These are phyloP conservation scores for Hemisphaericaspora subhashii DNA, from an alignment of 1,139 yeast genomes.

Conservation along the genomic window DNA sequence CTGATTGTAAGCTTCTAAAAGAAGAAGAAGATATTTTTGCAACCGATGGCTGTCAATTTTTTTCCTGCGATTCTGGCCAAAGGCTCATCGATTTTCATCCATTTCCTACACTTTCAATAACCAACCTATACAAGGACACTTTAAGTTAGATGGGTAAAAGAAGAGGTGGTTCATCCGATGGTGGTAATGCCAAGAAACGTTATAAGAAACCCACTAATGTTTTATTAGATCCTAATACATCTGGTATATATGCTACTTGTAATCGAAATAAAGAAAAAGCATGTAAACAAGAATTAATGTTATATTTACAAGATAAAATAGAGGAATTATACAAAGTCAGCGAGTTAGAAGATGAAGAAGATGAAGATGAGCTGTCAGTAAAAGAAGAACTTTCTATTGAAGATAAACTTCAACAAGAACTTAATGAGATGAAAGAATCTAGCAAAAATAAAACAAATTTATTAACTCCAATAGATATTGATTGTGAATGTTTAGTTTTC, in stretches of 20 bases:
- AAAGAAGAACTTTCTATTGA: slow-evolving; percentile 58
- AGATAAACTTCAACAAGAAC: slow-evolving; percentile 70
- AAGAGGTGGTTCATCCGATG: slow-evolving; percentile 16
- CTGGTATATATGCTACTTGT: slow-evolving; percentile 87
- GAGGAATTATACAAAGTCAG: slow-evolving; percentile 51
- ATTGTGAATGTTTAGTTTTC: slow-evolving; percentile 84
- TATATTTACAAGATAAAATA: slow-evolving; percentile 55
- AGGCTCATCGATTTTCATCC: too few relatives aligned
- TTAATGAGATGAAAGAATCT: slow-evolving; percentile 53
- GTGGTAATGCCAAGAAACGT: slow-evolving; percentile 15
- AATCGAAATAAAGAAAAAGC: slow-evolving; percentile 72
- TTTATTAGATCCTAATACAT: slow-evolving; percentile 72
- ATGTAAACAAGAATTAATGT: slow-evolving; percentile 71
- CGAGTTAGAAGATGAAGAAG: slow-evolving; percentile 24
- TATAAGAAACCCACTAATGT: slow-evolving; percentile 37
- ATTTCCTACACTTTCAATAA: not conserved
- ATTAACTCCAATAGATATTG: slow-evolving; percentile 65
- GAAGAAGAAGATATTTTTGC: too few relatives aligned
- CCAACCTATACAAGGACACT: not conserved
- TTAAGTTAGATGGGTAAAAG: slow-evolving; percentile 24
- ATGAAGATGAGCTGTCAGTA: slow-evolving; percentile 30
- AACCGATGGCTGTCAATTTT: too few relatives aligned
- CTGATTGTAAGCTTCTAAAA: too few relatives aligned
- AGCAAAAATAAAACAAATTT: slow-evolving; percentile 47
- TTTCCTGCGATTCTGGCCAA: too few relatives aligned